Conservation (phyloP, 768 basidiomycete species). For the Lactifluus pinguis region DNA sequence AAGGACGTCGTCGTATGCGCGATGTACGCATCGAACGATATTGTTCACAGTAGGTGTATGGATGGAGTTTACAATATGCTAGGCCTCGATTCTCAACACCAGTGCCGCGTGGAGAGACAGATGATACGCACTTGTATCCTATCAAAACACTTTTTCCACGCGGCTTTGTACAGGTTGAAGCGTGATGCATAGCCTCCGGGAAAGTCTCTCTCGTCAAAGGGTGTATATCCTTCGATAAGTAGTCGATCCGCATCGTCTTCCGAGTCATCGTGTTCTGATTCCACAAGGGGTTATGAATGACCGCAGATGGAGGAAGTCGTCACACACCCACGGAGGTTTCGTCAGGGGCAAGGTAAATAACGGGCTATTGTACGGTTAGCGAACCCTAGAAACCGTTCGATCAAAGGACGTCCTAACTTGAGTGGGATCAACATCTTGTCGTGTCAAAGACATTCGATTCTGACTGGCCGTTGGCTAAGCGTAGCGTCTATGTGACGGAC, state of each 20-base stretch:
- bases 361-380: constrained; percentile 6
- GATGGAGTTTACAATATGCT: constrained; percentile 14
- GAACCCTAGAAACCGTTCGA: not conserved
- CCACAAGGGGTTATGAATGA: not conserved
- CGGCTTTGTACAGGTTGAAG: constrained; percentile 12
- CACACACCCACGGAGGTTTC: constrained; percentile 2
- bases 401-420: constrained; percentile 3
- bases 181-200: constrained; percentile 13
- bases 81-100: not conserved
- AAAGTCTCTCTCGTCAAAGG: constrained; percentile 15
- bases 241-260: not conserved
- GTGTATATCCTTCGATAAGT: constrained; percentile 6
- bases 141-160: constrained; percentile 17
- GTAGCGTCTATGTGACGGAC: not conserved
- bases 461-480: not conserved
- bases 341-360: constrained; percentile 15
- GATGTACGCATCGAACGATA: constrained; percentile 13
- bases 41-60: constrained; percentile 12
- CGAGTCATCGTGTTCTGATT: not conserved
- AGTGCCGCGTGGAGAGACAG: not conserved
- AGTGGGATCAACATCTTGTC: constrained; percentile 13
- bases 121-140: constrained; percentile 13
- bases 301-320: not conserved
- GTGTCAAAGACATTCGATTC: constrained; percentile 2
- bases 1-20: constrained; percentile 18